Percentiles rank a stretch among this genome's conserved stretches.
phyloP scores from a whole-genome alignment of 495 filamentous ascomycete species.

The Aspergillus baeticus region DNA sequence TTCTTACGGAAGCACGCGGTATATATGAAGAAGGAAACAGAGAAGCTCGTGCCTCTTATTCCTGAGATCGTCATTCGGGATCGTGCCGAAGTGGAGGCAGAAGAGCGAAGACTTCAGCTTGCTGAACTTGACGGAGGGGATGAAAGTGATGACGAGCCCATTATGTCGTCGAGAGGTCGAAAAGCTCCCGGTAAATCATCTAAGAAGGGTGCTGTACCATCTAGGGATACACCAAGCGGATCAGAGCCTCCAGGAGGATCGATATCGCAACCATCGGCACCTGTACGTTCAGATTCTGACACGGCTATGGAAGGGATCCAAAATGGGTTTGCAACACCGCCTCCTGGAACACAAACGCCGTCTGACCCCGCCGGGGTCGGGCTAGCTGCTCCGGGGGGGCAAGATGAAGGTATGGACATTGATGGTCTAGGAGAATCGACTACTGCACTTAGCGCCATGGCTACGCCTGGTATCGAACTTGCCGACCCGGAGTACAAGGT shows the following conservation, averaged over 20 bases:
- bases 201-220: slow-evolving; percentile 71
- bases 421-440: slow-evolving; percentile 62
- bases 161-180: slow-evolving; percentile 93
- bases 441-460: slow-evolving; percentile 54
- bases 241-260: slow-evolving; percentile 68
- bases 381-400: slow-evolving; percentile 55
- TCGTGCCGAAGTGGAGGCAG: slow-evolving; percentile 92
- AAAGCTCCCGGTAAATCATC: slow-evolving; percentile 81
- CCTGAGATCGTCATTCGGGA: slow-evolving; percentile 88
- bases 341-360: slow-evolving; percentile 74
- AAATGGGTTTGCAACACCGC: slow-evolving; percentile 81
- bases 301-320: slow-evolving; percentile 64
- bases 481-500: slow-evolving; percentile 93
- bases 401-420: slow-evolving; percentile 78
- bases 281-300: slow-evolving; percentile 62
- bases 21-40: slow-evolving; percentile 93
- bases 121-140: slow-evolving; percentile 76
- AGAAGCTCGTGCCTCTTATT: slow-evolving; percentile 91
- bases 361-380: slow-evolving; percentile 68
- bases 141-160: slow-evolving; percentile 96
- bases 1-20: slow-evolving; percentile 89
- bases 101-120: slow-evolving; percentile 80
- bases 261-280: slow-evolving; percentile 51
- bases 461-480: slow-evolving; percentile 47
- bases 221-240: slow-evolving; percentile 65